Evolutionary conservation across 805 yeast species (phyloP).

Genomic region (Cyberlindnera mycetangii): DNA sequence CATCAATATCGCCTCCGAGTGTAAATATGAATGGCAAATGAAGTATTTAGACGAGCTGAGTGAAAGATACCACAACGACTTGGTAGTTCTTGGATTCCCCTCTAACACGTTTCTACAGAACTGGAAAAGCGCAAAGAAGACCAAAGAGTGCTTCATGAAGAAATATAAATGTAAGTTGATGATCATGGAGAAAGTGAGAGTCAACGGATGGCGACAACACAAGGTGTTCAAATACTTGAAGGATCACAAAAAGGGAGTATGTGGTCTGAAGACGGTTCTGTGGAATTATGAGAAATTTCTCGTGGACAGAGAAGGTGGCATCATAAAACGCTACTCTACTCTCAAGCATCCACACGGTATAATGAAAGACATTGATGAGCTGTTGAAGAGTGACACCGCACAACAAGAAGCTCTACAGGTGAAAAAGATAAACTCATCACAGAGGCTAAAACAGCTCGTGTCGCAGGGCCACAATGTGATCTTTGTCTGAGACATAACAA

Average conservation of each 20-base stretch:
- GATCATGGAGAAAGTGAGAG: slow-evolving; percentile 70
- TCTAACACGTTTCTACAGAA: slow-evolving; percentile 85
- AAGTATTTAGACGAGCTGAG: slow-evolving; percentile 66
- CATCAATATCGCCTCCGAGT: slow-evolving; percentile 86
- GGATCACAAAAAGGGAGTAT: slow-evolving; percentile 48
- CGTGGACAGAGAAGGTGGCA: slow-evolving; percentile 51
- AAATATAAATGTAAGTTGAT: slow-evolving; percentile 81
- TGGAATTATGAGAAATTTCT: slow-evolving; percentile 79
- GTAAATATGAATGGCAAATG: slow-evolving; percentile 77
- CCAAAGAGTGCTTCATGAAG: slow-evolving; percentile 69
- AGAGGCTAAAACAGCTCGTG: not conserved
- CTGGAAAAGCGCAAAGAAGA: slow-evolving; percentile 59
- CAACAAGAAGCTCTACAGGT: not conserved
- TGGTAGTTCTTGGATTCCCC: slow-evolving; percentile 80
- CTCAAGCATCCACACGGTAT: slow-evolving; percentile 6
- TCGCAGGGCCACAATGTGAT: too few species aligned
- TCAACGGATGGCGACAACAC: slow-evolving; percentile 69
- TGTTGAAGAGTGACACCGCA: not conserved
- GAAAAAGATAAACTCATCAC: not conserved
- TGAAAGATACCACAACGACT: slow-evolving; percentile 62
- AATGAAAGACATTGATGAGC: slow-evolving; percentile 7
- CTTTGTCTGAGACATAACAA: too few species aligned
- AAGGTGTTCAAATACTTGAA: slow-evolving; percentile 71
- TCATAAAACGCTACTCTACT: slow-evolving; percentile 48
- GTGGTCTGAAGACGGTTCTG: slow-evolving; percentile 62